A percentile compares a stretch with the other conserved stretches of the same genome.
Conservation (phyloP, 805 yeast species). For the Nakazawaea laoshanensis region DNA sequence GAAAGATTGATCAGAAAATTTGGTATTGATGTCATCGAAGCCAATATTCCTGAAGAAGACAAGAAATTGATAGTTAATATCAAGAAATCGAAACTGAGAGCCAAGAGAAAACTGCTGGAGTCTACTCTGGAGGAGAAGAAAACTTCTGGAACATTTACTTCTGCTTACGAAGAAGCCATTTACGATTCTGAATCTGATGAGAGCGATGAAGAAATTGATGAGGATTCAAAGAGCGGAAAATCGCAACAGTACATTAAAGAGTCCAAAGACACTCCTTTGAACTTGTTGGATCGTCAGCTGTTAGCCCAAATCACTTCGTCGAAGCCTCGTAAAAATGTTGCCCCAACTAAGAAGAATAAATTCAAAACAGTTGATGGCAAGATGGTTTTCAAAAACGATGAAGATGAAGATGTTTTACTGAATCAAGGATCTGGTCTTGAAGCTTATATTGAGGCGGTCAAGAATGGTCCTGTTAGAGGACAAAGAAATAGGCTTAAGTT, state of each 20-base stretch:
- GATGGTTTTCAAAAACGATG: slow-evolving; percentile 51
- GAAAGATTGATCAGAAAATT: slow-evolving; percentile 87
- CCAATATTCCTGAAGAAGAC: slow-evolving; percentile 85
- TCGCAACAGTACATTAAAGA: slow-evolving; percentile 66
- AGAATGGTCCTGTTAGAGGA: slow-evolving; percentile 89
- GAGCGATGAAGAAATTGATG: slow-evolving; percentile 21
- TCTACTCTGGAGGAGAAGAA: slow-evolving; percentile 16
- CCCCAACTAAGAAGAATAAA: slow-evolving; percentile 32
- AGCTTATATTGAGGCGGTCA: slow-evolving; percentile 91
- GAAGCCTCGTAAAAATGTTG: slow-evolving; percentile 57
- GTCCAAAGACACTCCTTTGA: slow-evolving; percentile 67
- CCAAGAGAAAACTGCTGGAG: slow-evolving; percentile 59
- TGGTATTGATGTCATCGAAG: slow-evolving; percentile 80
- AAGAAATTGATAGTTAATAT: slow-evolving; percentile 76
- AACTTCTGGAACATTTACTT: slow-evolving; percentile 40
- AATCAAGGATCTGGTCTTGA: slow-evolving; percentile 57
- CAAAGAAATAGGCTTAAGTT: slow-evolving; percentile 67
- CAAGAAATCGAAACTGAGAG: slow-evolving; percentile 77
- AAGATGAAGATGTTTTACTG: slow-evolving; percentile 39
- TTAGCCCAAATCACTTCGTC: slow-evolving; percentile 85
- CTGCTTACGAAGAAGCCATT: slow-evolving; percentile 89
- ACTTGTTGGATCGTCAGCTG: slow-evolving; percentile 78
- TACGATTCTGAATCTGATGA: slow-evolving; percentile 61
- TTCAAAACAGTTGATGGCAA: slow-evolving; percentile 58
- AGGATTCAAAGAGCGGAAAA: slow-evolving; percentile 14